phyloP scores from a whole-genome alignment of 2,329 filamentous ascomycete genomes.

The Rutstroemia sp. region DNA sequence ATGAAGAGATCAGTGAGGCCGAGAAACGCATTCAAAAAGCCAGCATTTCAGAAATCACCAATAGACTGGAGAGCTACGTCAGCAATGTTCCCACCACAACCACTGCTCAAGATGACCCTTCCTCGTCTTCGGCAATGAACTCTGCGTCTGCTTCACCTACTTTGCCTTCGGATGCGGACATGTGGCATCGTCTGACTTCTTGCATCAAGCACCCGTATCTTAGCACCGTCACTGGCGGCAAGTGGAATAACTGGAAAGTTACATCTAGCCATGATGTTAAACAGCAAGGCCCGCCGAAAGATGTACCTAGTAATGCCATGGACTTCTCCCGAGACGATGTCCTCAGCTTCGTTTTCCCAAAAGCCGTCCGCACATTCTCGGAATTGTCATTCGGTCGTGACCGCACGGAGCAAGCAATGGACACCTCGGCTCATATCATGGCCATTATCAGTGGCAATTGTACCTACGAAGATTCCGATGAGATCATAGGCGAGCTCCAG shows the following conservation, averaged over 20 bases:
- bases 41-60: slow-evolving; percentile 23
- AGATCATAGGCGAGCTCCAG: slow-evolving; percentile 53
- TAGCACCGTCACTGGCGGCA: slow-evolving; percentile 38
- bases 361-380: slow-evolving; percentile 36
- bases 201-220: slow-evolving; percentile 41
- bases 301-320: slow-evolving; percentile 21
- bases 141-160: slow-evolving; percentile 2
- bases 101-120: background rate
- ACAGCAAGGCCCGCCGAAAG: background rate
- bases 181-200: slow-evolving; percentile 47
- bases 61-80: slow-evolving; percentile 22
- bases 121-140: background rate
- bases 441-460: slow-evolving; percentile 32
- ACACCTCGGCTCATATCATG: slow-evolving; percentile 42
- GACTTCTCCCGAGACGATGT: slow-evolving; percentile 36
- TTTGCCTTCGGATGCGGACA: slow-evolving; percentile 22
- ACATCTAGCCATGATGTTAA: slow-evolving; percentile 46
- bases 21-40: slow-evolving; percentile 40
- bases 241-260: slow-evolving; percentile 41
- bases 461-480: slow-evolving; percentile 31
- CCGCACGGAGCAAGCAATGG: slow-evolving; percentile 38
- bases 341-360: slow-evolving; percentile 42
- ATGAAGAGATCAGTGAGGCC: slow-evolving; percentile 37
- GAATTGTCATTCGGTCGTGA: slow-evolving; percentile 28
- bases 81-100: background rate